A percentile compares a stretch with the other conserved stretches of the same genome.
These are phyloP conservation scores for Rosa rugosa DNA, from an alignment of 306 rosid genomes.

Conservation along the genomic window DNA sequence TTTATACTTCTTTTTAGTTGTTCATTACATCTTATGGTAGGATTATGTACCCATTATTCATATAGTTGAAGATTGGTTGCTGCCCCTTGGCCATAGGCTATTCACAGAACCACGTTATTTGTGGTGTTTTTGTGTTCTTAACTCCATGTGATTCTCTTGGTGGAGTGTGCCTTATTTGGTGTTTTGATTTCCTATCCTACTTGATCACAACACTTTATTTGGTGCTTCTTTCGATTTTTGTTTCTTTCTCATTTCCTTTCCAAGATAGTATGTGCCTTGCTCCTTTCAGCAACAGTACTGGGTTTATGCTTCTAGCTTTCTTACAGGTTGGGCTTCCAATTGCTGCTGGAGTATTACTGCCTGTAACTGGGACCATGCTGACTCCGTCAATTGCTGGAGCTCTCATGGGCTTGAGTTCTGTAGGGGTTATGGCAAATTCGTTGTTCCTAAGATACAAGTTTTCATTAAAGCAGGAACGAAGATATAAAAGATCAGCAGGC, in stretches of 20 bases:
- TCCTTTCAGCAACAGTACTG: neutral
- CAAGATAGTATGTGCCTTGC: neutral
- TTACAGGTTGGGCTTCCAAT: slow-evolving; percentile 93
- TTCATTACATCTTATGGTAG: neutral
- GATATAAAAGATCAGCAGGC: slow-evolving; percentile 29
- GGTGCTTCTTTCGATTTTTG: neutral
- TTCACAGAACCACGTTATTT: neutral
- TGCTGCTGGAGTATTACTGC: slow-evolving; percentile 89
- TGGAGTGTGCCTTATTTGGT: neutral
- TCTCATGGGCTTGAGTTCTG: slow-evolving; percentile 87
- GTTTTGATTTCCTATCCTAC: neutral
- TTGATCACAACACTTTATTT: neutral
- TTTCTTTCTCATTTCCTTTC: neutral
- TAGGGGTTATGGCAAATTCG: slow-evolving; percentile 88
- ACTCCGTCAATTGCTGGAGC: slow-evolving; percentile 99
- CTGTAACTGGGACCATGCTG: slow-evolving; percentile 75
- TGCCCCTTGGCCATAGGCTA: neutral
- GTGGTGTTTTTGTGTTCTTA: neutral
- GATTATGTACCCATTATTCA: no score
- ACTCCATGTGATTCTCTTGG: neutral
- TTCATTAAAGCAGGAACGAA: slow-evolving; percentile 55
- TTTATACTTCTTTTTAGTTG: no score
- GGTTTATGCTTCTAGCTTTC: slow-evolving; percentile 24
- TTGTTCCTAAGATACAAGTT: slow-evolving; percentile 70
- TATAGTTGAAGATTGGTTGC: neutral